Percentiles rank a stretch among this genome's conserved stretches.
These are phyloP conservation scores for Apiotrichum brassicae DNA, from an alignment of 1,284 basidiomycete genomes.

Conservation along the genomic window DNA sequence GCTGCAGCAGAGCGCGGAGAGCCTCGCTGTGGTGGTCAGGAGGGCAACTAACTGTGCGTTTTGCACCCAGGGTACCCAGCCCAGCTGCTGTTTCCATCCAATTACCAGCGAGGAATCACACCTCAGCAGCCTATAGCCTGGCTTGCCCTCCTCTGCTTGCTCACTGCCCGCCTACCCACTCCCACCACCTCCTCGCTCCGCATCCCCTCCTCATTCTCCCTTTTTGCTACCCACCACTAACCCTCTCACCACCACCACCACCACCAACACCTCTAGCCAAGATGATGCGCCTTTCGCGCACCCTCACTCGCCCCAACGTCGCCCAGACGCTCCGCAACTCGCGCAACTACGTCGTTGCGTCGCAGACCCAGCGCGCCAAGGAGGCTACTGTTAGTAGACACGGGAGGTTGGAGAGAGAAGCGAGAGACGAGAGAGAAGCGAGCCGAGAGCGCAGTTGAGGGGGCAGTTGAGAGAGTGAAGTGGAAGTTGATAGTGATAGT, in stretches of 20 bases:
- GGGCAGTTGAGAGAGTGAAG: too few species aligned
- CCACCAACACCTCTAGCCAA: slow-evolving; percentile 4
- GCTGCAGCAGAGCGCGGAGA: too few species aligned
- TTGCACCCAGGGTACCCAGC: too few species aligned
- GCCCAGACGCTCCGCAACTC: slow-evolving; percentile 14
- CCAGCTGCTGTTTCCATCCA: neutral
- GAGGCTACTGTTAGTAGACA: slow-evolving; percentile 42
- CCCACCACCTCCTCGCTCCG: neutral
- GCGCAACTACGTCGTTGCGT: slow-evolving; percentile 38
- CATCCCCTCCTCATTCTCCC: slow-evolving; percentile 11
- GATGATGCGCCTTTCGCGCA: slow-evolving; percentile 29
- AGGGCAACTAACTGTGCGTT: too few species aligned
- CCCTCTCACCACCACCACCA: slow-evolving; percentile 14
- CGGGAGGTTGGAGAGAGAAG: too few species aligned
- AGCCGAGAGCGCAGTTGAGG: too few species aligned
- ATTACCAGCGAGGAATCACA: neutral
- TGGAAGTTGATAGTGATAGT: too few species aligned
- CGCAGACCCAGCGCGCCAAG: slow-evolving; percentile 39
- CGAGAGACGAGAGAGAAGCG: too few species aligned
- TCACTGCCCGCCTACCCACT: neutral
- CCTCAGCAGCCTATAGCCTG: too few species aligned
- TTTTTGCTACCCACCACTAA: slow-evolving; percentile 6
- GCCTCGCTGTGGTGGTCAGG: too few species aligned
- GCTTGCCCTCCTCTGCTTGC: too few species aligned
- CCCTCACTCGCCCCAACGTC: slow-evolving; percentile 16